Percentiles rank a stretch among this genome's conserved stretches.
These are phyloP conservation scores for Aspergillus japonicus DNA, from an alignment of 2,329 filamentous ascomycete genomes.

Conservation along the genomic window DNA sequence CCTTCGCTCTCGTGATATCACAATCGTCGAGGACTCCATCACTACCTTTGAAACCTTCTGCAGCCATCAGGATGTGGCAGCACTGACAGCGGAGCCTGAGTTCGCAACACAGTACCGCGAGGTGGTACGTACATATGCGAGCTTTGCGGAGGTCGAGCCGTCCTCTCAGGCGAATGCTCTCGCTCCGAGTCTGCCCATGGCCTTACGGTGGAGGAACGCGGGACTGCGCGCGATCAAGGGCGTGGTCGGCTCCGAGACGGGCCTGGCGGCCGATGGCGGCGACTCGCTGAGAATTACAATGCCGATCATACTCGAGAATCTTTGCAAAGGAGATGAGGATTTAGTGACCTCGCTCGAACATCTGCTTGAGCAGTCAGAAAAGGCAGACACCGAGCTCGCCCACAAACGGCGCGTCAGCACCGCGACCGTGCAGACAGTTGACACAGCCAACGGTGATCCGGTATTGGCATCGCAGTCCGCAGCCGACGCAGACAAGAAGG, in stretches of 20 bases:
- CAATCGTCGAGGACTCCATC: constrained; percentile 87
- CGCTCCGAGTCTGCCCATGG: constrained; percentile 66
- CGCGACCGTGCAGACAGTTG: constrained; percentile 71
- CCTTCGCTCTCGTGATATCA: constrained; percentile 81
- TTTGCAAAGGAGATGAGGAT: constrained; percentile 65
- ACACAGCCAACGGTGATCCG: constrained; percentile 67
- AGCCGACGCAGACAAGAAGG: constrained; percentile 82
- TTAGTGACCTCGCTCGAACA: constrained; percentile 67
- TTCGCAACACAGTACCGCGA: constrained; percentile 81
- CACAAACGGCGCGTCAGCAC: constrained; percentile 72
- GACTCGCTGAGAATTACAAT: constrained; percentile 76
- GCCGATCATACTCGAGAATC: constrained; percentile 80
- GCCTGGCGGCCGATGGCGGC: constrained; percentile 70
- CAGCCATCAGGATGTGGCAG: constrained; percentile 80
- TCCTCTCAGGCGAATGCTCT: constrained; percentile 45
- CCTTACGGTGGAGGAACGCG: constrained; percentile 73
- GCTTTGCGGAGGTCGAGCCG: constrained; percentile 68
- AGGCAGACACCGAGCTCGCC: constrained; percentile 56
- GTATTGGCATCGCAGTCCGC: constrained; percentile 70
- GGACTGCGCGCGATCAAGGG: constrained; percentile 78
- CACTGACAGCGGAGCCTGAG: constrained; percentile 78
- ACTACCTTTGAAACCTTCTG: constrained; percentile 87
- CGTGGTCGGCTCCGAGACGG: constrained; percentile 76
- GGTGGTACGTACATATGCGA: constrained; percentile 75
- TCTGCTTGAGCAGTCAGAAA: constrained; percentile 67